Percentiles rank a stretch among this genome's conserved stretches.
Evolutionary conservation across 257 asterid species (phyloP).

Genomic region (Nicotiana sylvestris): DNA sequence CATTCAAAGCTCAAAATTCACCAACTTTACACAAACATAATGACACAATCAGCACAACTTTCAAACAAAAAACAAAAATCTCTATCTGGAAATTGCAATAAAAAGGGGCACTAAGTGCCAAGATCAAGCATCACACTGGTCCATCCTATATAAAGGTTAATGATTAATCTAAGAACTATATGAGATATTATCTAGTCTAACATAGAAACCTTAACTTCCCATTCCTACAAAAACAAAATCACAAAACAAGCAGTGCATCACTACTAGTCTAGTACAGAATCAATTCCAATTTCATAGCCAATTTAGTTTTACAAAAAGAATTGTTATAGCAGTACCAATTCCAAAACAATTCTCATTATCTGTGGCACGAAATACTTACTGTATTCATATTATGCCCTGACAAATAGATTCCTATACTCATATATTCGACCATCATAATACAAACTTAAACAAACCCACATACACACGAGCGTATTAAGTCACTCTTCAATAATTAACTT

Average conservation of each 20-base stretch:
- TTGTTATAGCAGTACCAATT: background rate
- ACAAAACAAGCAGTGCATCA: background rate
- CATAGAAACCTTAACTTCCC: background rate
- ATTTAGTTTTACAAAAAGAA: background rate
- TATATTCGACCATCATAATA: background rate
- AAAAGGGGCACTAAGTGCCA: background rate
- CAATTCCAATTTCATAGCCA: background rate
- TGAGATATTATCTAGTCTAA: background rate
- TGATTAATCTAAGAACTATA: background rate
- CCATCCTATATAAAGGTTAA: background rate
- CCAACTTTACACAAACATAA: background rate
- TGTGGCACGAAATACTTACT: background rate
- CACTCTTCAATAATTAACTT: background rate
- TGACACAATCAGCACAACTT: background rate
- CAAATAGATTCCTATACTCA: background rate
- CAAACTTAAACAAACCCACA: no score
- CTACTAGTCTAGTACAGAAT: background rate
- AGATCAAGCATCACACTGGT: background rate
- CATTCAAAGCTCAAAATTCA: background rate
- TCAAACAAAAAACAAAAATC: background rate
- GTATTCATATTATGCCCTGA: background rate
- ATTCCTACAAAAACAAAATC: background rate
- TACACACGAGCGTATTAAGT: no score
- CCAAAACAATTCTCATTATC: background rate
- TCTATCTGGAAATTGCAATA: background rate